phyloP scores from a whole-genome alignment of 805 yeast species.

The Nakazawaea wickerhamii region DNA sequence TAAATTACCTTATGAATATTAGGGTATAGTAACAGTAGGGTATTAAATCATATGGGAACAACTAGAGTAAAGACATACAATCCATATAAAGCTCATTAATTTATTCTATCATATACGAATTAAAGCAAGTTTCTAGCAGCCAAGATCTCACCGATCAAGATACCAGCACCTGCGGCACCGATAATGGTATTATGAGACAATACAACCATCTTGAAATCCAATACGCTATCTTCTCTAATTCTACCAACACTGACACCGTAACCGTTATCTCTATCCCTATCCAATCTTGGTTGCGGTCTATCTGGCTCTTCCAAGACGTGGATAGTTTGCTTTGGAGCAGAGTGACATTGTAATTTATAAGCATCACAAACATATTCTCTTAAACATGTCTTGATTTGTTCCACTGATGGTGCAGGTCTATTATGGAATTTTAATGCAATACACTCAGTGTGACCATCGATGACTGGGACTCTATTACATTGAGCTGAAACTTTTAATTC shows the following conservation, averaged over 20 bases:
- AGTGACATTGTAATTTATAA: slow-evolving; percentile 67
- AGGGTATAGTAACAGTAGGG: too few species aligned
- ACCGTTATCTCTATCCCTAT: slow-evolving; percentile 91
- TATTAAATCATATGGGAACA: too few species aligned
- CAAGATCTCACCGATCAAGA: slow-evolving; percentile 89
- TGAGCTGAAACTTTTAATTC: slow-evolving; percentile 90
- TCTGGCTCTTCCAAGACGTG: slow-evolving; percentile 88
- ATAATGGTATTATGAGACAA: slow-evolving; percentile 94
- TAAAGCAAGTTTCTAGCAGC: slow-evolving; percentile 70
- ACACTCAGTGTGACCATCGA: slow-evolving; percentile 97
- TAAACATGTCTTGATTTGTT: slow-evolving; percentile 66
- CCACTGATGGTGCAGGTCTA: slow-evolving; percentile 81
- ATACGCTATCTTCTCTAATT: slow-evolving; percentile 85
- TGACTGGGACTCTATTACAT: slow-evolving; percentile 94
- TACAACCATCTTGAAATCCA: slow-evolving; percentile 96
- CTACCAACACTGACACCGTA: slow-evolving; percentile 94
- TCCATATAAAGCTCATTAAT: too few species aligned
- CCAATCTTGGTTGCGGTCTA: slow-evolving; percentile 97
- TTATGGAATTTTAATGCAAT: slow-evolving; percentile 78
- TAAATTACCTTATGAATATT: too few species aligned
- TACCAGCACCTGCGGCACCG: slow-evolving; percentile 99
- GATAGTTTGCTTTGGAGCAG: slow-evolving; percentile 91
- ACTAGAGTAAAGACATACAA: too few species aligned
- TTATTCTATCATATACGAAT: slow-evolving; percentile 10
- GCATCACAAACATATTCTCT: slow-evolving; percentile 82